phyloP scores from a whole-genome alignment of 2,329 filamentous ascomycete species.

The Talaromyces rugulosus region DNA sequence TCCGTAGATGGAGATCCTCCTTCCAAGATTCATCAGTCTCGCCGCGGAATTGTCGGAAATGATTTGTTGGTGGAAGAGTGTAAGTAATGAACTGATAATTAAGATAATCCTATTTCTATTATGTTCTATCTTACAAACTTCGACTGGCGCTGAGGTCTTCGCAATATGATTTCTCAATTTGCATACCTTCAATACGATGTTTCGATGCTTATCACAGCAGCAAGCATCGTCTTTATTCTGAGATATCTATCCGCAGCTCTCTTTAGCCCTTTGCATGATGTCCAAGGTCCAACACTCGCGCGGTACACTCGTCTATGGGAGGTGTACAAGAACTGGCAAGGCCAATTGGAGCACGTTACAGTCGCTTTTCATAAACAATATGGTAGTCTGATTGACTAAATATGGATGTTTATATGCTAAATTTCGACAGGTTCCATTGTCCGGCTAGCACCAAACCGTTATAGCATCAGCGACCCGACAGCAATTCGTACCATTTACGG shows the following conservation, averaged over 20 bases:
- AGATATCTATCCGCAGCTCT: background rate
- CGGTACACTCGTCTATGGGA: constrained; percentile 2
- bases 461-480: constrained; percentile 70
- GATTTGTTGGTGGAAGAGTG: too few relatives aligned
- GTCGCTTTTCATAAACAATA: constrained; percentile 1
- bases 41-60: too few relatives aligned
- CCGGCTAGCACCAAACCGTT: constrained; percentile 23
- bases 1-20: too few relatives aligned
- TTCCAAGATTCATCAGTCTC: too few relatives aligned
- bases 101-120: too few relatives aligned
- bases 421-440: background rate
- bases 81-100: too few relatives aligned
- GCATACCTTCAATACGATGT: too few relatives aligned
- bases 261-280: background rate
- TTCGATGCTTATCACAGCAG: too few relatives aligned
- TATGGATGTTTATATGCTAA: background rate
- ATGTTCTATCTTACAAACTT: too few relatives aligned
- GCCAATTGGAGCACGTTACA: constrained; percentile 3
- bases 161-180: too few relatives aligned
- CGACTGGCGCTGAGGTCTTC: too few relatives aligned
- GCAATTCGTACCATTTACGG: constrained; percentile 74
- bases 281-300: background rate
- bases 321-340: background rate
- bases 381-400: background rate
- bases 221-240: too few relatives aligned